Evolutionary conservation across 164 flowering plant genomes (phyloP).

Genomic region (Tetrastigma voinierianum): DNA sequence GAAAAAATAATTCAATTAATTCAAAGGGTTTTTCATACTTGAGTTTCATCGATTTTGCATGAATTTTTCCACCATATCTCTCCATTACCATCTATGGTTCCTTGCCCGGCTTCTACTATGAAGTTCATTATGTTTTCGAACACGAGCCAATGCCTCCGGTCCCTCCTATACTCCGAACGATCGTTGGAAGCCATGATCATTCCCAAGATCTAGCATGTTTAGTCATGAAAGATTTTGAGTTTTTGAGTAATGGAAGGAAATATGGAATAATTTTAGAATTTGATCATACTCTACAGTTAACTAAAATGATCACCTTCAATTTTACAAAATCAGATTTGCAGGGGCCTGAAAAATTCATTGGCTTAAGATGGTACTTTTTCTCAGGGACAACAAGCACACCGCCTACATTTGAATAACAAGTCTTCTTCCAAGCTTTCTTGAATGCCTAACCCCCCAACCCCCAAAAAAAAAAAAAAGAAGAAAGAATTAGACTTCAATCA

Average conservation of each 20-base stretch:
- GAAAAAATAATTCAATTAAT: background rate
- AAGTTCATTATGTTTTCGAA: constrained; percentile 33
- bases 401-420: constrained; percentile 20
- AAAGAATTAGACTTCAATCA: background rate
- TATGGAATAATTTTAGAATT: background rate
- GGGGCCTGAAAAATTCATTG: constrained; percentile 37
- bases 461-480: background rate
- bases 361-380: constrained; percentile 27
- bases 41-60: constrained; percentile 30
- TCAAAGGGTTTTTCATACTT: constrained; percentile 5
- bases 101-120: constrained; percentile 42
- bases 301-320: constrained; percentile 18
- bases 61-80: constrained; percentile 40
- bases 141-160: constrained; percentile 35
- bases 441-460: too few relatives aligned
- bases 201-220: constrained; percentile 27
- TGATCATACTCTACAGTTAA: background rate
- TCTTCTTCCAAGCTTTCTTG: constrained; percentile 25
- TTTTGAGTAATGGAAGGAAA: background rate
- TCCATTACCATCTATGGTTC: constrained; percentile 39
- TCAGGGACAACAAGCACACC: constrained; percentile 26
- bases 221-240: background rate
- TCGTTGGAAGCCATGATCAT: constrained; percentile 27
- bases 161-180: constrained; percentile 23
- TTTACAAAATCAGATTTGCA: constrained; percentile 23